phyloP scores from a whole-genome alignment of 441 rosid species.

The Rhodomyrtus psidioides region DNA sequence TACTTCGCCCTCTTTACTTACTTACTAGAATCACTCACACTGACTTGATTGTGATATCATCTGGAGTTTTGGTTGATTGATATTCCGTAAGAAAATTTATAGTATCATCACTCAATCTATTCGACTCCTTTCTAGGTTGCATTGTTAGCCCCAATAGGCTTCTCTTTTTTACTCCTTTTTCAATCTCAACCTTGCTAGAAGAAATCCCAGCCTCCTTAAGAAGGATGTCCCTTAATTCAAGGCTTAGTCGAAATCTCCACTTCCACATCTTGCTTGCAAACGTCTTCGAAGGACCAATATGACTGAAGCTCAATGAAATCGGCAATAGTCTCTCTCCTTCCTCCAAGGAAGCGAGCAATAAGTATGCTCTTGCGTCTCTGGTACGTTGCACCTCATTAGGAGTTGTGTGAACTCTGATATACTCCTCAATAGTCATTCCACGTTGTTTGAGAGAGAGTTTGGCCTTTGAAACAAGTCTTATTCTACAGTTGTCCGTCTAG shows the following conservation, averaged over 20 bases:
- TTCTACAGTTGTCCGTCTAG: background rate
- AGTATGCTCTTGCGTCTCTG: background rate
- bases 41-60: no score
- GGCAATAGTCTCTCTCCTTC: background rate
- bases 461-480: background rate
- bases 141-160: background rate
- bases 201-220: background rate
- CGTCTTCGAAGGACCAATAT: background rate
- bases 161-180: background rate
- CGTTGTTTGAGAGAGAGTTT: background rate
- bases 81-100: no score
- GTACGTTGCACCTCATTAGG: background rate
- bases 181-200: background rate
- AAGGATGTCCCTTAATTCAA: background rate
- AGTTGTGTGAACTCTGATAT: background rate
- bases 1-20: no score
- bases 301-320: background rate
- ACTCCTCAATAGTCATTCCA: background rate
- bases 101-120: no score
- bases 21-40: no score
- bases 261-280: background rate
- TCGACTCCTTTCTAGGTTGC: no score
- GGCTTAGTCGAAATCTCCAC: background rate
- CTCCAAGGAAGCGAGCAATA: background rate
- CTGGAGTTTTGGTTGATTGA: no score